These are phyloP conservation scores for Pestalotiopsis sp. DNA, from an alignment of 2,329 filamentous ascomycete species.

Conservation along the genomic window DNA sequence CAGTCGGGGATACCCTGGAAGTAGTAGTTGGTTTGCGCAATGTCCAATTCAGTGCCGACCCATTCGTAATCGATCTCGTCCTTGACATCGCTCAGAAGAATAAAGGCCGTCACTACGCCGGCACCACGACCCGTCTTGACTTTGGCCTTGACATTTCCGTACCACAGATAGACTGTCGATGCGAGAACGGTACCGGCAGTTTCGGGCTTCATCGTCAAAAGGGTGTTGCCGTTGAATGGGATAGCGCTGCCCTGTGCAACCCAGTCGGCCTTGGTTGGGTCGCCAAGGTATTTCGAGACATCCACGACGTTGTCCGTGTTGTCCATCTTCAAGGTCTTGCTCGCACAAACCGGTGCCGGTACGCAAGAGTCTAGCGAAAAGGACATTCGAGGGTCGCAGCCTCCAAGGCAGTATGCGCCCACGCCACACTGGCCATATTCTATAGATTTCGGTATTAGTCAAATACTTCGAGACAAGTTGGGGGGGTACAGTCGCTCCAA, in stretches of 20 bases:
- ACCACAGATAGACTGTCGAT: constrained; percentile 89
- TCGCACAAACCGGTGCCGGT: constrained; percentile 79
- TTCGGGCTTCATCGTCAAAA: constrained; percentile 86
- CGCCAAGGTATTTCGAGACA: constrained; percentile 83
- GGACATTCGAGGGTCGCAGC: constrained; percentile 87
- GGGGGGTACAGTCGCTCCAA: neutral
- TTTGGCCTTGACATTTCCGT: constrained; percentile 84
- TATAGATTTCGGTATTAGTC: constrained; percentile 33
- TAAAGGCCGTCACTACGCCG: constrained; percentile 97
- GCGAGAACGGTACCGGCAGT: constrained; percentile 87
- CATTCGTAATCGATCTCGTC: constrained; percentile 99
- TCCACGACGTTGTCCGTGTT: constrained; percentile 68
- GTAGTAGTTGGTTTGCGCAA: constrained; percentile 94
- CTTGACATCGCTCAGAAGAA: constrained; percentile 91
- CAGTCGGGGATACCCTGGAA: constrained; percentile 91
- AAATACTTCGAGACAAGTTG: neutral
- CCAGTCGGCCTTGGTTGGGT: constrained; percentile 80
- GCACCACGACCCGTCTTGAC: constrained; percentile 81
- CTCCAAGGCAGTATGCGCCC: constrained; percentile 92
- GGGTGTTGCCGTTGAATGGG: constrained; percentile 64
- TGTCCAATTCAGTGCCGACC: constrained; percentile 74
- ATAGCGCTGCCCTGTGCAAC: constrained; percentile 79
- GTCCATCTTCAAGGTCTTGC: constrained; percentile 71
- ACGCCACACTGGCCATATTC: constrained; percentile 92
- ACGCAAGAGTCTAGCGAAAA: constrained; percentile 82